phyloP scores from a whole-genome alignment of 345 rosid species.

The Hypericum perforatum region DNA sequence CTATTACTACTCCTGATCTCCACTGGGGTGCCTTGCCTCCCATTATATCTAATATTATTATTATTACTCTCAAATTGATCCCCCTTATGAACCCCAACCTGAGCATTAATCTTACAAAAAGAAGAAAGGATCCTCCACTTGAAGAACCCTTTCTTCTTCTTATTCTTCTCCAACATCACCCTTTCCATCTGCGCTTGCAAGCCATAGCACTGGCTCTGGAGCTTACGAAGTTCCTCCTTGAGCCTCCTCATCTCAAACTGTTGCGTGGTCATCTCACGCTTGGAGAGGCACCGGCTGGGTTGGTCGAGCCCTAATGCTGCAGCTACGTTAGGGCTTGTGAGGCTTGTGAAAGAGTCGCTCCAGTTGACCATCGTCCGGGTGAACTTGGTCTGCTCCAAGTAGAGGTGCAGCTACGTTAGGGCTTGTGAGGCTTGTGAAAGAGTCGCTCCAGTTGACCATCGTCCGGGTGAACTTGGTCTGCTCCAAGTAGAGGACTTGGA shows the following conservation, averaged over 20 bases:
- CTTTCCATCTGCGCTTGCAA: conserved; percentile 60
- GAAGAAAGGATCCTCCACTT: conserved; percentile 61
- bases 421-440: conserved; percentile 43
- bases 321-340: conserved; percentile 37
- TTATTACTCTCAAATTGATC: conserved; percentile 20
- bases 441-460: conserved; percentile 60
- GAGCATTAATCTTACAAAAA: conserved; percentile 20
- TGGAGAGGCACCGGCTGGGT: conserved; percentile 46
- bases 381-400: conserved; percentile 68
- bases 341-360: conserved; percentile 50
- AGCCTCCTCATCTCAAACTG: conserved; percentile 52
- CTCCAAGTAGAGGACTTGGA: conserved; percentile 68
- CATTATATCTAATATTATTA: conserved; percentile 8
- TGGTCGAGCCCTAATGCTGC: conserved; percentile 18
- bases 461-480: conserved; percentile 46
- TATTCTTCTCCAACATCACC: conserved; percentile 49
- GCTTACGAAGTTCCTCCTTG: conserved; percentile 54
- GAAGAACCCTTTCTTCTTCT: conserved; percentile 35
- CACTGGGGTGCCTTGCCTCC: conserved; percentile 40
- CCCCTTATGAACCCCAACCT: conserved; percentile 22
- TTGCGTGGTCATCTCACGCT: conserved; percentile 53
- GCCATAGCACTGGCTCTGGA: conserved; percentile 42
- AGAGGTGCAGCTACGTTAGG: conserved; percentile 23
- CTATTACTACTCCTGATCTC: conserved; percentile 36
- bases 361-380: conserved; percentile 41